Percentiles rank a stretch among this genome's conserved stretches.
These are phyloP conservation scores for Trifolium subterraneum DNA, from an alignment of 306 rosid genomes.

Conservation along the genomic window DNA sequence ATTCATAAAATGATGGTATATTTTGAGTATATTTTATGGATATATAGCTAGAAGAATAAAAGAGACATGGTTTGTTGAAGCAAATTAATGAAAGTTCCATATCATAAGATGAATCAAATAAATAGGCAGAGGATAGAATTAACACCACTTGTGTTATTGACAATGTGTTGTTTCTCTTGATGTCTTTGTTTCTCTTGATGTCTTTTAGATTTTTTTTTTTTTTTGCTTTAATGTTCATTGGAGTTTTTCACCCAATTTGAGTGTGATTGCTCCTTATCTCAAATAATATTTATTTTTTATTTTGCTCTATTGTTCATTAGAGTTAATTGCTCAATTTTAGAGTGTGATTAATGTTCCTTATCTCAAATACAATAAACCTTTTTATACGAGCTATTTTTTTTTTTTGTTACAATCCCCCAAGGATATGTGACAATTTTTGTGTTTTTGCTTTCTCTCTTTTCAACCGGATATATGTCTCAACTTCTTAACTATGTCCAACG, in stretches of 20 bases:
- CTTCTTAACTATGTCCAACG: too few relatives aligned
- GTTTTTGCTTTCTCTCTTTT: too few relatives aligned
- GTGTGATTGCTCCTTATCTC: not conserved
- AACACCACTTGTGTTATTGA: conserved; percentile 25
- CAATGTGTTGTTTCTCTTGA: conserved; percentile 44
- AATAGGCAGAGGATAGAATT: conserved; percentile 38
- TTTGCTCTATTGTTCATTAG: not conserved
- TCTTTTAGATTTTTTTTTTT: not conserved
- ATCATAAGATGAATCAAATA: conserved; percentile 31
- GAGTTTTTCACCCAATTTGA: conserved; percentile 14
- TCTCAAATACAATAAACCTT: too few relatives aligned
- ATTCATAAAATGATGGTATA: not conserved
- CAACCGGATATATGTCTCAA: too few relatives aligned
- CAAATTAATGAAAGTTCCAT: not conserved
- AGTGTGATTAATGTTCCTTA: not conserved
- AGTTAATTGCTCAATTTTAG: not conserved
- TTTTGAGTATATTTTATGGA: not conserved
- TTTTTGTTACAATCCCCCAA: too few relatives aligned
- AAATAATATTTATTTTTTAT: not conserved
- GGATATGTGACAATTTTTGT: too few relatives aligned
- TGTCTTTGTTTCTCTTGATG: conserved; percentile 43
- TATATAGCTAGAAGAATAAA: conserved; percentile 35
- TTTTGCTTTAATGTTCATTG: not conserved
- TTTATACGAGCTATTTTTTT: too few relatives aligned
- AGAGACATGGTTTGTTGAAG: conserved; percentile 17